Evolutionary conservation across 345 rosid genomes (phyloP).

Genomic region (Euclidium syriacum): DNA sequence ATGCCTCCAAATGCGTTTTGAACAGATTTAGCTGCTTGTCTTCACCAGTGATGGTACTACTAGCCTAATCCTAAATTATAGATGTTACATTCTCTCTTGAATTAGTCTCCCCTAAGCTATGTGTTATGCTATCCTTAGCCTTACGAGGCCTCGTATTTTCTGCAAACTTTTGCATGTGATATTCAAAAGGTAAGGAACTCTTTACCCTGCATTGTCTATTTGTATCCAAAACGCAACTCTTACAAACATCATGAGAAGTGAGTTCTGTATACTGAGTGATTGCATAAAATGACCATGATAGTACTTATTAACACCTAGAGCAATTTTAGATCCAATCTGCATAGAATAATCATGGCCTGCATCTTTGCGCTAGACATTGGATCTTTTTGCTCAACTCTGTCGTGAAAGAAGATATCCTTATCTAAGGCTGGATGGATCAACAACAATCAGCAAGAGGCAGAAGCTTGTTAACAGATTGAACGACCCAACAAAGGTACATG

Average conservation of each 20-base stretch:
- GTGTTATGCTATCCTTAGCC: slow-evolving; percentile 5
- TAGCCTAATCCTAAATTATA: background rate
- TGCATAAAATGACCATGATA: slow-evolving; percentile 7
- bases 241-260: background rate
- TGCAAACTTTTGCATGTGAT: slow-evolving; percentile 6
- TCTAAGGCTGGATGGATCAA: slow-evolving; percentile 90
- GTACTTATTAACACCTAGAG: background rate
- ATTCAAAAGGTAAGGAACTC: background rate
- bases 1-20: slow-evolving; percentile 9
- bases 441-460: slow-evolving; percentile 93
- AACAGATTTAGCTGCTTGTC: slow-evolving; percentile 10
- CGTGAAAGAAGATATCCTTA: slow-evolving; percentile 96
- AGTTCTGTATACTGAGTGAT: background rate
- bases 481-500: slow-evolving; percentile 70
- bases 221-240: background rate
- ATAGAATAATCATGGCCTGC: slow-evolving; percentile 16
- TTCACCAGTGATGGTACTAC: background rate
- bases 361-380: slow-evolving; percentile 67
- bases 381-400: slow-evolving; percentile 92
- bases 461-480: slow-evolving; percentile 87
- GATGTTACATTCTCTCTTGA: background rate
- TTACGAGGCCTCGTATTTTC: background rate
- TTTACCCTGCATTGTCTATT: background rate
- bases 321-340: background rate
- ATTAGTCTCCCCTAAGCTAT: slow-evolving; percentile 11